phyloP scores from a whole-genome alignment of 768 basidiomycete species.

The Sporobolomyces roseus region DNA sequence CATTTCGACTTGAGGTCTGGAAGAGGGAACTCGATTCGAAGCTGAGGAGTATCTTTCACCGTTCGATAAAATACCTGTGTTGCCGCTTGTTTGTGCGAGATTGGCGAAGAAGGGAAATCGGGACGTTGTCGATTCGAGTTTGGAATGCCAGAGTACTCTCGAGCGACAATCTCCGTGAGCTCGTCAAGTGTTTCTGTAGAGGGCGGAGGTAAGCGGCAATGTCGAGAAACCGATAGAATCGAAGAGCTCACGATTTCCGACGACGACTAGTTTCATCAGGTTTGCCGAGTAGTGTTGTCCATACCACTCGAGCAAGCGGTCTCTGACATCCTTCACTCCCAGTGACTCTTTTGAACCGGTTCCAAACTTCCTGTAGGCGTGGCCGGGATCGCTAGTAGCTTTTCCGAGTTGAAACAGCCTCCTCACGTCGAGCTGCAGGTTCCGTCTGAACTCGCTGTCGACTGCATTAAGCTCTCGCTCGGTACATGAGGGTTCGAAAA shows the following conservation, averaged over 20 bases:
- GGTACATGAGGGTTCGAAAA: slow-evolving; percentile 80
- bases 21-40: slow-evolving; percentile 48
- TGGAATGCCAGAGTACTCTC: slow-evolving; percentile 40
- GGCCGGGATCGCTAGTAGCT: slow-evolving; percentile 47
- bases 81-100: slow-evolving; percentile 36
- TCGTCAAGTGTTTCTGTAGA: slow-evolving; percentile 40
- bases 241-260: slow-evolving; percentile 26
- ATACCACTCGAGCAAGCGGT: slow-evolving; percentile 52
- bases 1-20: slow-evolving; percentile 17
- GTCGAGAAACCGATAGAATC: neutral
- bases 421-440: slow-evolving; percentile 83
- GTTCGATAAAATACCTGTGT: slow-evolving; percentile 48
- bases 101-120: slow-evolving; percentile 22
- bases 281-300: slow-evolving; percentile 49
- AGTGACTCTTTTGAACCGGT: slow-evolving; percentile 51
- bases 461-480: slow-evolving; percentile 89
- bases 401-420: slow-evolving; percentile 94
- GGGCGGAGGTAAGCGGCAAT: neutral
- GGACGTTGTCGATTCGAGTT: slow-evolving; percentile 21
- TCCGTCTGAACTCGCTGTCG: slow-evolving; percentile 95
- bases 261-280: slow-evolving; percentile 51
- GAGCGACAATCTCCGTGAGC: slow-evolving; percentile 31
- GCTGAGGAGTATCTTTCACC: slow-evolving; percentile 49
- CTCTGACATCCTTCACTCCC: slow-evolving; percentile 49
- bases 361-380: slow-evolving; percentile 47